Evolutionary conservation across 2,329 filamentous ascomycete genomes (phyloP).

Genomic region (Orbilia brochopaga): DNA sequence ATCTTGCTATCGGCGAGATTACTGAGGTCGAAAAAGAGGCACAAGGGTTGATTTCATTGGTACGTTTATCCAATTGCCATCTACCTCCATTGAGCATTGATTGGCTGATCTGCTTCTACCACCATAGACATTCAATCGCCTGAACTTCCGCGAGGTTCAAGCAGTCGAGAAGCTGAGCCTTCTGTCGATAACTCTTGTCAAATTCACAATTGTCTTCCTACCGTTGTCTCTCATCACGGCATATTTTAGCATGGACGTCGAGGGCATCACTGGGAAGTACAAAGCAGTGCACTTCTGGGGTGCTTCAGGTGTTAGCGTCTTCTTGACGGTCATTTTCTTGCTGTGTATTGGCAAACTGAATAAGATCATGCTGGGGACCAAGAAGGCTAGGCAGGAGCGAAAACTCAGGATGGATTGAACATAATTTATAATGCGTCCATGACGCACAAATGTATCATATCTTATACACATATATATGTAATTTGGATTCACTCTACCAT

Average conservation of each 20-base stretch:
- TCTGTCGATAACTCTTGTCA: conserved; percentile 62
- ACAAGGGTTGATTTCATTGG: conserved; percentile 60
- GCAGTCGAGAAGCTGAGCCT: conserved; percentile 63
- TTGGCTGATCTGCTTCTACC: background rate
- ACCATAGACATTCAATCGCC: conserved; percentile 62
- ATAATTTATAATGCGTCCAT: background rate
- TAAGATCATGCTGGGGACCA: conserved; percentile 45
- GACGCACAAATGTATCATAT: background rate
- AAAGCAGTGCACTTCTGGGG: conserved; percentile 46
- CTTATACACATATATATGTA: too few species aligned
- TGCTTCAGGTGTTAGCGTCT: conserved; percentile 22
- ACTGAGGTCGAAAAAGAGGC: conserved; percentile 67
- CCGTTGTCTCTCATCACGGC: conserved; percentile 62
- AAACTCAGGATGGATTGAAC: conserved; percentile 15
- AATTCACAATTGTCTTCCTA: conserved; percentile 63
- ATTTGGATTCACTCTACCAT: too few species aligned
- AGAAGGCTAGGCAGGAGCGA: conserved; percentile 25
- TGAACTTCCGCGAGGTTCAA: conserved; percentile 63
- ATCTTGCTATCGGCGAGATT: conserved; percentile 70
- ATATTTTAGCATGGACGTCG: conserved; percentile 62
- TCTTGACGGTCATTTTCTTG: conserved; percentile 29
- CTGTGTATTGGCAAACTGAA: conserved; percentile 37
- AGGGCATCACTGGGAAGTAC: conserved; percentile 48
- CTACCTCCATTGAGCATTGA: too few species aligned
- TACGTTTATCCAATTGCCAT: conserved; percentile 8